A percentile compares a stretch with the other conserved stretches of the same genome.
phyloP scores from a whole-genome alignment of 148 eudicot species.

The Fagopyrum esculentum region DNA sequence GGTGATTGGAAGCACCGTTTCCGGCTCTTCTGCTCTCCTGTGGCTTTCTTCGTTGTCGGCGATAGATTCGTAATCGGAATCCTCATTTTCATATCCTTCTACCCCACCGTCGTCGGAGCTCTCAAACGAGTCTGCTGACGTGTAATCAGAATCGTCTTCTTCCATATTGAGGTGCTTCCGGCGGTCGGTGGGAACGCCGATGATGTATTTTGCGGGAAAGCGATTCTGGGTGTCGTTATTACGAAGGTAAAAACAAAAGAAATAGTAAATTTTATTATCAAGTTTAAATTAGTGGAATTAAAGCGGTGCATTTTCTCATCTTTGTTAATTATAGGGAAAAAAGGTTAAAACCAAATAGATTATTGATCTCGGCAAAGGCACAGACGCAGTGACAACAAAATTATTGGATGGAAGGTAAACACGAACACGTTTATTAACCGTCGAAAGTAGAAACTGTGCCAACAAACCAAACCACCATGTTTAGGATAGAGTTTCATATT shows the following conservation, averaged over 20 bases:
- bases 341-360: background rate
- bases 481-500: too few relatives aligned
- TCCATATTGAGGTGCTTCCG: background rate
- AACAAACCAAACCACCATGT: too few relatives aligned
- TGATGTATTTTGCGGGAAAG: background rate
- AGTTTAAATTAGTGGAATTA: background rate
- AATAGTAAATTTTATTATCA: background rate
- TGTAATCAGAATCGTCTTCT: background rate
- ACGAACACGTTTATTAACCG: too few relatives aligned
- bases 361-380: too few relatives aligned
- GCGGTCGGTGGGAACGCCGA: background rate
- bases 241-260: background rate
- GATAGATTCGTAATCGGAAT: background rate
- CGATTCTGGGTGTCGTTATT: background rate
- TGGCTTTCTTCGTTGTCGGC: background rate
- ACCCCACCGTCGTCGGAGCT: background rate
- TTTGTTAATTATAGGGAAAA: background rate
- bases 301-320: background rate
- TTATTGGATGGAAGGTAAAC: too few relatives aligned
- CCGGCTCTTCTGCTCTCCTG: background rate
- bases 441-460: too few relatives aligned
- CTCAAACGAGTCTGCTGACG: background rate
- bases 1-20: background rate
- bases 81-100: background rate
- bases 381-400: too few relatives aligned